phyloP scores from a whole-genome alignment of 345 rosid species.

The Xanthoceras sorbifolium region DNA sequence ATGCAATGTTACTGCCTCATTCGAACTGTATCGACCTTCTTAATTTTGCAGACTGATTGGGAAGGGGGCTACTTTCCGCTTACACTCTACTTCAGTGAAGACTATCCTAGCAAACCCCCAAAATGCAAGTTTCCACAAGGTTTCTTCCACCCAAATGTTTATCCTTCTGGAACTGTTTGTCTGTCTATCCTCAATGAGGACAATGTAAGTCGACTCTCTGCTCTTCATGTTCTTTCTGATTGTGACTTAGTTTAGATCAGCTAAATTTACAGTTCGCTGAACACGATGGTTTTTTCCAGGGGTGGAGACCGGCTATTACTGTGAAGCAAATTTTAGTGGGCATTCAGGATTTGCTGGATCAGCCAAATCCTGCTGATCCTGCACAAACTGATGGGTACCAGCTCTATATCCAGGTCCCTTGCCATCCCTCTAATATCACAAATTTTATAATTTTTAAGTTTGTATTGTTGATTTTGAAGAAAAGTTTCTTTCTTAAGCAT shows the following conservation, averaged over 20 bases:
- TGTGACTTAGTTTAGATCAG: neutral
- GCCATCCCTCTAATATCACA: neutral
- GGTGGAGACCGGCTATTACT: conserved; percentile 52
- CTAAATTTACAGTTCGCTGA: neutral
- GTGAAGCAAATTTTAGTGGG: conserved; percentile 46
- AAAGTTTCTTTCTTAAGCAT: neutral
- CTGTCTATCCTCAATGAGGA: conserved; percentile 45
- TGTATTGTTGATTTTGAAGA: neutral
- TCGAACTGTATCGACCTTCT: neutral
- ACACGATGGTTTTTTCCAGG: conserved; percentile 19
- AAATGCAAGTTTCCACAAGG: conserved; percentile 45
- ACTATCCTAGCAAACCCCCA: conserved; percentile 50
- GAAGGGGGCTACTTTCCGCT: conserved; percentile 44
- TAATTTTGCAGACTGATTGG: conserved; percentile 41
- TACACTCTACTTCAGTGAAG: conserved; percentile 39
- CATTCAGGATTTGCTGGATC: conserved; percentile 44
- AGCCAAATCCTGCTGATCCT: conserved; percentile 43
- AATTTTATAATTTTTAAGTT: neutral
- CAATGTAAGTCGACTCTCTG: conserved; percentile 22
- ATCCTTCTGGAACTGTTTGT: conserved; percentile 45
- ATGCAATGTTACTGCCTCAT: neutral
- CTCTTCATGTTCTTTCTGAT: neutral
- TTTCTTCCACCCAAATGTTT: conserved; percentile 47
- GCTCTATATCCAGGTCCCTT: conserved; percentile 31
- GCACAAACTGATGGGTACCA: conserved; percentile 43